A percentile compares a stretch with the other conserved stretches of the same genome.
phyloP scores from a whole-genome alignment of 2,329 filamentous ascomycete species.

The Diaporthe caulivora region DNA sequence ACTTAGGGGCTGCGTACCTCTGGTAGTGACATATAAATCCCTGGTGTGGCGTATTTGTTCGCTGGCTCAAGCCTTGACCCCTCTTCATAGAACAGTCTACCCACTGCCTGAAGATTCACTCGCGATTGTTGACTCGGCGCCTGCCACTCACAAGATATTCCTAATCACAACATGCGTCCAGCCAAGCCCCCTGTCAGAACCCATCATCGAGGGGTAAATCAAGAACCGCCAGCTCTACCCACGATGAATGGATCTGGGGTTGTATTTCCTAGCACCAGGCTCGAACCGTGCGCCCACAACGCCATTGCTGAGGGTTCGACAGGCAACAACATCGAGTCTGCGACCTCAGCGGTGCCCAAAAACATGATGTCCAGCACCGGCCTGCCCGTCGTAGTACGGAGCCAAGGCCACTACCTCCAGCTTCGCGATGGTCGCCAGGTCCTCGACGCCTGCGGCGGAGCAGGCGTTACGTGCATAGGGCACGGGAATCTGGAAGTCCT shows the following conservation, averaged over 20 bases:
- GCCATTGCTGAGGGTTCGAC: neutral
- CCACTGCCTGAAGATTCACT: neutral
- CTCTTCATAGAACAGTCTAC: neutral
- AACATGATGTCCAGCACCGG: neutral
- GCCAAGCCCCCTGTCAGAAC: neutral
- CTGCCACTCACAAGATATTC: neutral
- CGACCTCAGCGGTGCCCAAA: neutral
- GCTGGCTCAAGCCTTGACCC: neutral
- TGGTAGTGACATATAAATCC: neutral
- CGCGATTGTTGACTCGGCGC: neutral
- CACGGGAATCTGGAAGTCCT: conserved; percentile 73
- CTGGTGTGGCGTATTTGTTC: neutral
- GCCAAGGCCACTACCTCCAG: conserved; percentile 45
- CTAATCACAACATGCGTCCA: neutral
- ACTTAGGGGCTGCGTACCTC: neutral
- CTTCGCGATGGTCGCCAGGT: conserved; percentile 64
- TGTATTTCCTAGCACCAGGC: neutral
- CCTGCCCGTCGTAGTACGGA: conserved; percentile 36
- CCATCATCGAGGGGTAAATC: neutral
- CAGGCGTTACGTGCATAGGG: conserved; percentile 79
- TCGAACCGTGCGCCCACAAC: neutral
- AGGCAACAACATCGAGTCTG: neutral
- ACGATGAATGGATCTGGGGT: neutral
- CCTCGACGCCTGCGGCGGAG: conserved; percentile 80
- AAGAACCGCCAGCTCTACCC: neutral